Percentiles rank a stretch among this genome's conserved stretches.
Evolutionary conservation across 805 yeast genomes (phyloP).

Genomic region (Candida qinlingensis): DNA sequence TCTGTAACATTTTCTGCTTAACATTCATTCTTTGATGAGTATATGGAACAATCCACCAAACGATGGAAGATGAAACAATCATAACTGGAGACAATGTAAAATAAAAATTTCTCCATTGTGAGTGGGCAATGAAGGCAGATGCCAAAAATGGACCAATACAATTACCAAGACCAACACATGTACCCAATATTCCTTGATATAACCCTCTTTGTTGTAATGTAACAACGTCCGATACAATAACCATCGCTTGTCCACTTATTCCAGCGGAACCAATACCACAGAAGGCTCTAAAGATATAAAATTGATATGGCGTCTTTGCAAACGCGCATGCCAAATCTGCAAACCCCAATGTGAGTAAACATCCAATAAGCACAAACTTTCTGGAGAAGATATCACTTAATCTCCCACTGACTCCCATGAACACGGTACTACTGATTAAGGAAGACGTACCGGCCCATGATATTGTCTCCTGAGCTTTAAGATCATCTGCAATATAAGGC

Average conservation of each 20-base stretch:
- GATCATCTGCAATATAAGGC: constrained; percentile 41
- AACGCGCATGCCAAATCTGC: constrained; percentile 49
- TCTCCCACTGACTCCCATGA: constrained; percentile 51
- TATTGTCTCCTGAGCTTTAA: constrained; percentile 43
- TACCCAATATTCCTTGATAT: constrained; percentile 50
- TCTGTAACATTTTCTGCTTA: constrained; percentile 38
- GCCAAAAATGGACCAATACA: constrained; percentile 53
- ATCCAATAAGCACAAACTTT: constrained; percentile 37
- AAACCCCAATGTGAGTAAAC: constrained; percentile 35
- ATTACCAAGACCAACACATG: constrained; percentile 45
- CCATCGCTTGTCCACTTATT: constrained; percentile 42
- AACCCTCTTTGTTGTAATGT: constrained; percentile 46
- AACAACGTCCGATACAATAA: constrained; percentile 48
- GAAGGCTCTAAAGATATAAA: constrained; percentile 48
- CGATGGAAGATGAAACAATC: constrained; percentile 29
- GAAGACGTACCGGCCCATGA: constrained; percentile 59
- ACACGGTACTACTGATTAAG: constrained; percentile 46
- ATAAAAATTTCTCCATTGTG: constrained; percentile 47
- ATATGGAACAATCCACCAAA: constrained; percentile 38
- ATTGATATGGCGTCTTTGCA: constrained; percentile 42
- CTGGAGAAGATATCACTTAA: constrained; percentile 54
- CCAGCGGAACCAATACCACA: constrained; percentile 60
- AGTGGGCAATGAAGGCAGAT: constrained; percentile 39
- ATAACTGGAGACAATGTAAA: constrained; percentile 33
- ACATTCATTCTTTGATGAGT: constrained; percentile 29